These are phyloP conservation scores for Aspergillus leporis DNA, from an alignment of 495 filamentous ascomycete species.

Conservation along the genomic window DNA sequence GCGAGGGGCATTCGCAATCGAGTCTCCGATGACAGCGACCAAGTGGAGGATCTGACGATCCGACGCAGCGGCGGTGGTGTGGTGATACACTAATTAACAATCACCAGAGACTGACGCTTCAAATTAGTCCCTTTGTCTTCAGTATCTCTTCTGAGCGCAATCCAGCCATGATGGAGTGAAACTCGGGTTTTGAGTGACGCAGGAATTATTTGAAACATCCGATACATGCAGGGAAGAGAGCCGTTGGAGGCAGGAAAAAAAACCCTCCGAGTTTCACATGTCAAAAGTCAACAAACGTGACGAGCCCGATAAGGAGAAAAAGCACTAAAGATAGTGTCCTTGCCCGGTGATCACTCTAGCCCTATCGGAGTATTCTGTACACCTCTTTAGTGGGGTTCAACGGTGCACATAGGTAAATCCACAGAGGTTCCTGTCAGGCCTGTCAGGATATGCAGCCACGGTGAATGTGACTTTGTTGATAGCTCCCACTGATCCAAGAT, in stretches of 20 bases:
- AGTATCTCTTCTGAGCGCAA: background rate
- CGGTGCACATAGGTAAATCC: too few relatives aligned
- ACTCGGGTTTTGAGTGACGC: background rate
- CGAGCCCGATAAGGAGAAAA: too few relatives aligned
- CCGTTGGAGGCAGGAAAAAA: background rate
- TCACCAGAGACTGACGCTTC: background rate
- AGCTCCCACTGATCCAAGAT: too few relatives aligned
- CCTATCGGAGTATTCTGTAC: too few relatives aligned
- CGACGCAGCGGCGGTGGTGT: background rate
- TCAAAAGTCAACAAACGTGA: conserved; percentile 3
- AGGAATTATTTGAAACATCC: background rate
- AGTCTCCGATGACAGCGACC: background rate
- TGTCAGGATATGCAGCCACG: too few relatives aligned
- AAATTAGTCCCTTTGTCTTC: background rate
- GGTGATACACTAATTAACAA: background rate
- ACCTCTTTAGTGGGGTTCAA: too few relatives aligned
- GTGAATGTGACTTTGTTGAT: too few relatives aligned
- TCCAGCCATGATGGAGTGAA: conserved; percentile 1
- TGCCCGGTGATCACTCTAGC: too few relatives aligned
- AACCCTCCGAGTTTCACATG: conserved; percentile 20
- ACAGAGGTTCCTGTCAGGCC: too few relatives aligned
- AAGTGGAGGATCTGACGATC: conserved; percentile 1
- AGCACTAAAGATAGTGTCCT: too few relatives aligned
- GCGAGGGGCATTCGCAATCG: background rate
- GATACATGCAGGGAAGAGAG: background rate